These are phyloP conservation scores for Guyanaporus albipodus DNA, from an alignment of 768 basidiomycete genomes.

Conservation along the genomic window DNA sequence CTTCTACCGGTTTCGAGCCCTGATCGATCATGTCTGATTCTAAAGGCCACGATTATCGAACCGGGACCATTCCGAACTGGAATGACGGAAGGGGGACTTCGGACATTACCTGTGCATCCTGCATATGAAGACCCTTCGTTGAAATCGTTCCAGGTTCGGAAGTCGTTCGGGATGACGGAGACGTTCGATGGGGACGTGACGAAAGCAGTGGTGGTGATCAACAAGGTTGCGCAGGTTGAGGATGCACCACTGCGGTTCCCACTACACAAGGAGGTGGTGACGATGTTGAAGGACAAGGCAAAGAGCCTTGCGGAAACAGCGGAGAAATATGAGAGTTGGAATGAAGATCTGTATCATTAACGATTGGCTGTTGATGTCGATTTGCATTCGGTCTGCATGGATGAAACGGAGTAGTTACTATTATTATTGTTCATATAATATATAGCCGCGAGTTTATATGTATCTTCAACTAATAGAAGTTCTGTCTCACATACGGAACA, in stretches of 20 bases:
- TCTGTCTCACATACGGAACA: no score
- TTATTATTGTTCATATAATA: no score
- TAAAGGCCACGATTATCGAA: slow-evolving; percentile 19
- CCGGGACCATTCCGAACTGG: slow-evolving; percentile 17
- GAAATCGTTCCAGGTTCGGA: slow-evolving; percentile 3
- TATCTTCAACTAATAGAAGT: no score
- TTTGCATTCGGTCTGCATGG: no score
- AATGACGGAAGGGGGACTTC: neutral
- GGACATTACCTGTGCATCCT: slow-evolving; percentile 9
- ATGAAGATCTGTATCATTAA: slow-evolving; percentile 12
- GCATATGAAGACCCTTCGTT: slow-evolving; percentile 16
- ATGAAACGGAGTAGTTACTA: no score
- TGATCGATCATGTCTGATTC: no score
- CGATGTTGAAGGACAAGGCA: slow-evolving; percentile 10
- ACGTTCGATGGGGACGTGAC: slow-evolving; percentile 10
- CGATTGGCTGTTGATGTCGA: no score
- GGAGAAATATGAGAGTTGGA: slow-evolving; percentile 18
- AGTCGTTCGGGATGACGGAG: neutral
- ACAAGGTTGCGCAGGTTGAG: slow-evolving; percentile 12
- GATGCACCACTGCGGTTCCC: slow-evolving; percentile 16
- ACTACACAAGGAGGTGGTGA: slow-evolving; percentile 9
- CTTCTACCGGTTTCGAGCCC: neutral
- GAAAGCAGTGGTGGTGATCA: slow-evolving; percentile 15
- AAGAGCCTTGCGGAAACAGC: slow-evolving; percentile 4
- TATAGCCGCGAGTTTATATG: no score